Evolutionary conservation across 768 basidiomycete genomes (phyloP).

Genomic region (Tricholoma flavovirens): DNA sequence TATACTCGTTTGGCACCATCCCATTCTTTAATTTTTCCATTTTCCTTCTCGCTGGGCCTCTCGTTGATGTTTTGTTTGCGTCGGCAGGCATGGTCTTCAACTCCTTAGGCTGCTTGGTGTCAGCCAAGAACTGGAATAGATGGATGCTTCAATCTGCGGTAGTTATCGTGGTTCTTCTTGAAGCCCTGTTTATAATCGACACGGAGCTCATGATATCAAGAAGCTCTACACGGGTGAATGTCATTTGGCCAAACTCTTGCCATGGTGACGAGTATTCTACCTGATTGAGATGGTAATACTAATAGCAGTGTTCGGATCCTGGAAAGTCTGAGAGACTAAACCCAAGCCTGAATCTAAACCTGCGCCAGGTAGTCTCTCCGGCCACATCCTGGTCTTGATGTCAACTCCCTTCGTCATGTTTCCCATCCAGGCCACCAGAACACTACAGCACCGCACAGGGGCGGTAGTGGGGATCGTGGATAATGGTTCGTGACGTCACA

Average conservation of each 20-base stretch:
- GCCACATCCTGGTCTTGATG: no score
- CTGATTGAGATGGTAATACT: not conserved
- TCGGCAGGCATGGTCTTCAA: not conserved
- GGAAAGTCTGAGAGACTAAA: not conserved
- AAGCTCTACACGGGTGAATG: not conserved
- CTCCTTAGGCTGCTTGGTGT: not conserved
- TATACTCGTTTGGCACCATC: not conserved
- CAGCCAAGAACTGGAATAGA: not conserved
- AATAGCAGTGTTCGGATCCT: not conserved
- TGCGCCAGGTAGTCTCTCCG: no score
- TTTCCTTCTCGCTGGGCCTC: not conserved
- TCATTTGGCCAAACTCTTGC: slow-evolving; percentile 14
- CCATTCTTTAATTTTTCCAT: not conserved
- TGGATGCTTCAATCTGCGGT: not conserved
- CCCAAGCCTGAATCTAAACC: no score
- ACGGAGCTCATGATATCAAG: not conserved
- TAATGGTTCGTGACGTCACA: no score
- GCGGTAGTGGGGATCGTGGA: no score
- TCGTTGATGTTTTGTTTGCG: not conserved
- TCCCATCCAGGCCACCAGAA: no score
- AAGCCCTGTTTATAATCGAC: not conserved
- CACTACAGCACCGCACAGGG: no score
- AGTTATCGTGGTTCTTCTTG: not conserved
- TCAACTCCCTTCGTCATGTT: no score
- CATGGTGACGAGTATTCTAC: slow-evolving; percentile 1